Conservation (phyloP, 1,284 basidiomycete species). For the Chondrostereum purpureum region DNA sequence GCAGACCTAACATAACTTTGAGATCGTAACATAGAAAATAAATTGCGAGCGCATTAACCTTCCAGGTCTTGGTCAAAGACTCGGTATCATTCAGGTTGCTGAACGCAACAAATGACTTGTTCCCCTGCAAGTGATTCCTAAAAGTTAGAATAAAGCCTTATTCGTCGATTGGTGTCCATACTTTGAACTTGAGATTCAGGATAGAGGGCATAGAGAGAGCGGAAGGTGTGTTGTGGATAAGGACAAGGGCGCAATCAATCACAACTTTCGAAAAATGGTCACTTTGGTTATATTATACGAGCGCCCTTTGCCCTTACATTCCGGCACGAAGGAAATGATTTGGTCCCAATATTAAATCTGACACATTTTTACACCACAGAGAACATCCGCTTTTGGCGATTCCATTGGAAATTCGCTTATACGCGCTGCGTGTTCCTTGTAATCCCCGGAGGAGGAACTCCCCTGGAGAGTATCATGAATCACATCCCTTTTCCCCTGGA, state of each 20-base stretch:
- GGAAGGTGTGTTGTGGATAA: background rate
- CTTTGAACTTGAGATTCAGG: constrained; percentile 4
- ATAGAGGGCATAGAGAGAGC: constrained; percentile 1
- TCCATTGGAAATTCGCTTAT: too few relatives aligned
- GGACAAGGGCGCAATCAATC: background rate
- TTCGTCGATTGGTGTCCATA: too few relatives aligned
- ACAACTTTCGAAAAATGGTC: too few relatives aligned
- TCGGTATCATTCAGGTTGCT: constrained; percentile 78
- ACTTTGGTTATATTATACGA: background rate
- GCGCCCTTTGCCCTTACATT: too few relatives aligned
- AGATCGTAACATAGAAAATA: constrained; percentile 9
- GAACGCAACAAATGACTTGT: constrained; percentile 64
- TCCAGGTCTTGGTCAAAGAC: constrained; percentile 81
- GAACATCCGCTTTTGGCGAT: background rate
- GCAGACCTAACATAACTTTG: constrained; percentile 49
- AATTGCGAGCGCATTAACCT: constrained; percentile 31
- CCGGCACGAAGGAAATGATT: background rate
- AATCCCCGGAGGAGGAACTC: background rate
- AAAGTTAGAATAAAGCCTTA: too few relatives aligned
- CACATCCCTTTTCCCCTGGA: too few relatives aligned
- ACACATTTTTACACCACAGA: background rate
- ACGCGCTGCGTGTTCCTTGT: background rate
- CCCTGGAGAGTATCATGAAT: background rate
- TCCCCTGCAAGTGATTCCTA: too few relatives aligned
- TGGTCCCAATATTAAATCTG: background rate